These are phyloP conservation scores for Baorangia bicolor DNA, from an alignment of 768 basidiomycete genomes.

Conservation along the genomic window DNA sequence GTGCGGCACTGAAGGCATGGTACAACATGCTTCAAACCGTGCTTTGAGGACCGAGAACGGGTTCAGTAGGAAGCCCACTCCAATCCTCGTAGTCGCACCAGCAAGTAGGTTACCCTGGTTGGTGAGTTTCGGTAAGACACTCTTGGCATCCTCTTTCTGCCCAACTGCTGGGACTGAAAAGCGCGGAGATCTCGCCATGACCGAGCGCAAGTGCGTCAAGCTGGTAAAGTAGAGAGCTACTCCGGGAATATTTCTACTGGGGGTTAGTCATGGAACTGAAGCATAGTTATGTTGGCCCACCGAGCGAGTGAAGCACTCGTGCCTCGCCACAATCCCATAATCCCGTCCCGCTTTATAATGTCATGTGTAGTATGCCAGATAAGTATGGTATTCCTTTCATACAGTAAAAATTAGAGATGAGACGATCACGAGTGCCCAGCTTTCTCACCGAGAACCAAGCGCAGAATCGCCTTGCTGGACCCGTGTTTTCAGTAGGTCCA, in stretches of 20 bases:
- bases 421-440: not conserved
- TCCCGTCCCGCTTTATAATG: constrained; percentile 63
- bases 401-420: not conserved
- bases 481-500: constrained; percentile 91
- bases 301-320: constrained; percentile 77
- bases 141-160: constrained; percentile 33
- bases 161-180: constrained; percentile 45
- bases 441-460: constrained; percentile 37
- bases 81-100: constrained; percentile 78
- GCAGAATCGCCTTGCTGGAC: constrained; percentile 75
- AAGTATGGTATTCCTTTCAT: constrained; percentile 35
- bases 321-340: constrained; percentile 83
- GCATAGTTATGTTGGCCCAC: constrained; percentile 35
- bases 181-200: constrained; percentile 70
- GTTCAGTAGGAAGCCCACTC: constrained; percentile 81
- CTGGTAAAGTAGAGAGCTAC: constrained; percentile 91
- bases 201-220: constrained; percentile 75
- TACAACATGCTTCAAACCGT: constrained; percentile 74
- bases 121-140: constrained; percentile 69
- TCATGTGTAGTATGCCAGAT: constrained; percentile 53
- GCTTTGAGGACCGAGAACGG: constrained; percentile 92
- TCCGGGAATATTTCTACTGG: constrained; percentile 81
- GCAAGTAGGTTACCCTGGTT: constrained; percentile 81
- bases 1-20: not conserved
- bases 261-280: constrained; percentile 1